Evolutionary conservation across 1,139 yeast genomes (phyloP).

Genomic region (Scheffersomyces titani): DNA sequence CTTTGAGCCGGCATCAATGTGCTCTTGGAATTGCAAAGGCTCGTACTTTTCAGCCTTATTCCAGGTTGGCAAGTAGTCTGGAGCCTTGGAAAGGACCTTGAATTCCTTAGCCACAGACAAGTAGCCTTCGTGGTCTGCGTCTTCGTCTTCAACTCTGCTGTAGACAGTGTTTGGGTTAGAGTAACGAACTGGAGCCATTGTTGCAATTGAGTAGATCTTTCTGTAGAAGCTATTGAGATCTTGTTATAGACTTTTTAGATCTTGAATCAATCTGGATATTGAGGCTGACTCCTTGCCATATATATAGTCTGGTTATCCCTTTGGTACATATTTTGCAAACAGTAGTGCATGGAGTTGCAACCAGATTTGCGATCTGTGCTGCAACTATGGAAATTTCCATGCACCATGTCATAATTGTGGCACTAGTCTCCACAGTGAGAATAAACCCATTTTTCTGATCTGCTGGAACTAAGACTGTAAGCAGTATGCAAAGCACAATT

Average conservation of each 20-base stretch:
- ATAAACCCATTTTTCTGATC: neutral
- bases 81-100: slow-evolving; percentile 25
- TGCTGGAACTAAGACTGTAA: neutral
- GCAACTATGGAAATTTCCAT: neutral
- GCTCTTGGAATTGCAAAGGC: slow-evolving; percentile 50
- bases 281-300: neutral
- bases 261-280: neutral
- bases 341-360: neutral
- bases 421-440: neutral
- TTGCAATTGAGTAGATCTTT: neutral
- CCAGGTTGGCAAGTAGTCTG: slow-evolving; percentile 55
- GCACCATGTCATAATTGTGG: slow-evolving; percentile 1
- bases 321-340: neutral
- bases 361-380: neutral
- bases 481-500: neutral
- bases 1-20: slow-evolving; percentile 53
- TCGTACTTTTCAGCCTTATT: slow-evolving; percentile 41
- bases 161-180: slow-evolving; percentile 10
- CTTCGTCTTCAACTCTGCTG: slow-evolving; percentile 10
- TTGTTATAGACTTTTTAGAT: neutral
- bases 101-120: slow-evolving; percentile 27
- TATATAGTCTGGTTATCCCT: neutral
- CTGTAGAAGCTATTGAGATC: neutral
- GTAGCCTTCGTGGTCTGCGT: slow-evolving; percentile 21
- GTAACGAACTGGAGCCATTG: slow-evolving; percentile 7